These are phyloP conservation scores for Monosporozyma aerobia DNA, from an alignment of 805 yeast species.

Conservation along the genomic window DNA sequence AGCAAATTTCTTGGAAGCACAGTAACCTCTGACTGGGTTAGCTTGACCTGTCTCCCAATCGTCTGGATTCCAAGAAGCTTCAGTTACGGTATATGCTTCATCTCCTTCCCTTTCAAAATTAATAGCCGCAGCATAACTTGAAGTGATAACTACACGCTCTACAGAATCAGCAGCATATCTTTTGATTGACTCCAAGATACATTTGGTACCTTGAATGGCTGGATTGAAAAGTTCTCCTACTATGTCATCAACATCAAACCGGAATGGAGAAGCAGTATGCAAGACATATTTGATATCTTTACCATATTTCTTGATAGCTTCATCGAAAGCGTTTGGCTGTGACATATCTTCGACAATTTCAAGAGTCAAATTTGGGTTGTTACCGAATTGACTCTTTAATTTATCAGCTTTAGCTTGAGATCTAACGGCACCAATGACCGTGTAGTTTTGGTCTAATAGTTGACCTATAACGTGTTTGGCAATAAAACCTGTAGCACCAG, in stretches of 20 bases:
- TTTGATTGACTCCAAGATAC: slow-evolving; percentile 41
- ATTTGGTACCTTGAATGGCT: slow-evolving; percentile 46
- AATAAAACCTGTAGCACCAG: slow-evolving; percentile 49
- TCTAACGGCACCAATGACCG: slow-evolving; percentile 46
- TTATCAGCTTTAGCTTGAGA: slow-evolving; percentile 36
- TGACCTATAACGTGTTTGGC: slow-evolving; percentile 41
- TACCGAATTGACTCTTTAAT: slow-evolving; percentile 26
- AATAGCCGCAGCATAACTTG: slow-evolving; percentile 42
- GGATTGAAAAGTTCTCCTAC: slow-evolving; percentile 47
- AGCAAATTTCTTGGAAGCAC: slow-evolving; percentile 54
- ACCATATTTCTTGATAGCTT: slow-evolving; percentile 33
- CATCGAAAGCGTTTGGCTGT: slow-evolving; percentile 37
- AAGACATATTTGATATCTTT: slow-evolving; percentile 45
- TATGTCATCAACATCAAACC: slow-evolving; percentile 34
- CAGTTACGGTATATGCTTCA: slow-evolving; percentile 32
- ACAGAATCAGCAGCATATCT: slow-evolving; percentile 34
- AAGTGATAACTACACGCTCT: slow-evolving; percentile 43
- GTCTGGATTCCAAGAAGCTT: slow-evolving; percentile 44
- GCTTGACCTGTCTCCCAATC: slow-evolving; percentile 39
- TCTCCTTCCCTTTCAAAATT: slow-evolving; percentile 31
- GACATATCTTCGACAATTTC: slow-evolving; percentile 33
- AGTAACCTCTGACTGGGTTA: slow-evolving; percentile 36
- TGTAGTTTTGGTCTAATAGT: slow-evolving; percentile 31
- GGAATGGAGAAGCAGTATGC: slow-evolving; percentile 56
- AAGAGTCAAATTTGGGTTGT: slow-evolving; percentile 19